A percentile compares a stretch with the other conserved stretches of the same genome.
Evolutionary conservation across 495 filamentous ascomycete species (phyloP).

Genomic region (Aspergillus nidulans): DNA sequence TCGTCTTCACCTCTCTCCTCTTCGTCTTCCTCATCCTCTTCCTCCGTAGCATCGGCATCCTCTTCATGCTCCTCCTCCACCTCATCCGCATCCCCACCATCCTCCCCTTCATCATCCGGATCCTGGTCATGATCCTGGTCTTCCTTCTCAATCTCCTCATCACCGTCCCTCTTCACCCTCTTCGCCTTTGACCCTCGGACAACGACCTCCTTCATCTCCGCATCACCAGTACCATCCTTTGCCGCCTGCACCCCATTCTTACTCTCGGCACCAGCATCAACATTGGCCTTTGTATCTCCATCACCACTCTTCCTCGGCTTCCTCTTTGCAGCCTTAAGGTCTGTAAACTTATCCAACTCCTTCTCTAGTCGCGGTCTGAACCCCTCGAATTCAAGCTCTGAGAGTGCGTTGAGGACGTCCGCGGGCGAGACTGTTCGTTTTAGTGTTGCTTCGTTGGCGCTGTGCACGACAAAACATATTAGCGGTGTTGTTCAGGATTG

Average conservation of each 20-base stretch:
- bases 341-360: slow-evolving; percentile 56
- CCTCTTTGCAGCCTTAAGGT: slow-evolving; percentile 61
- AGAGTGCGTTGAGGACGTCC: slow-evolving; percentile 78
- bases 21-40: slow-evolving; percentile 35
- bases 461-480: slow-evolving; percentile 23
- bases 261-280: slow-evolving; percentile 42
- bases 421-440: slow-evolving; percentile 83
- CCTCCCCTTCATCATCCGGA: slow-evolving; percentile 48
- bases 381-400: slow-evolving; percentile 76
- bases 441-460: slow-evolving; percentile 72
- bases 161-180: slow-evolving; percentile 42
- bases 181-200: slow-evolving; percentile 35
- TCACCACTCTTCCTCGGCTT: slow-evolving; percentile 46
- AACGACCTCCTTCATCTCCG: slow-evolving; percentile 31
- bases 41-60: slow-evolving; percentile 46
- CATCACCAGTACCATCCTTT: slow-evolving; percentile 40
- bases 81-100: slow-evolving; percentile 49
- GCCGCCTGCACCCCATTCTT: slow-evolving; percentile 36
- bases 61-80: slow-evolving; percentile 53
- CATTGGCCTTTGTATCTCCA: slow-evolving; percentile 33
- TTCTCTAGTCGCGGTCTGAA: slow-evolving; percentile 62
- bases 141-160: slow-evolving; percentile 50
- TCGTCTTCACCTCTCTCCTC: slow-evolving; percentile 42
- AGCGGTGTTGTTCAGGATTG: not conserved
- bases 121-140: slow-evolving; percentile 53